Conservation (phyloP, 2,329 filamentous ascomycete genomes). For the Tolypocladium ovalisporum region DNA sequence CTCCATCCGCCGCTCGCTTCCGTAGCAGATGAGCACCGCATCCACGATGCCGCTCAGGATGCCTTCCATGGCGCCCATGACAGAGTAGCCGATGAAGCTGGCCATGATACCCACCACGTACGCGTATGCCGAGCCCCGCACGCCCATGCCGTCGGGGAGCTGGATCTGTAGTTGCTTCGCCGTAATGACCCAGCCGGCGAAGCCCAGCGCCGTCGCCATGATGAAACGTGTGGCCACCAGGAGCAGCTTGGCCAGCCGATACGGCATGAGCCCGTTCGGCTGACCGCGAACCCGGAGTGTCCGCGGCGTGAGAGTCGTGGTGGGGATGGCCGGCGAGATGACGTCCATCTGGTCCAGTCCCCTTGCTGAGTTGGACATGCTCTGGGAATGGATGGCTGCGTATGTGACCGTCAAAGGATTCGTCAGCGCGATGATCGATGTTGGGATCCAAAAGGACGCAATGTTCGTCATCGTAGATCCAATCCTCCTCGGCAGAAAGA, state of each 20-base stretch:
- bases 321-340: slow-evolving; percentile 60
- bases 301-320: slow-evolving; percentile 56
- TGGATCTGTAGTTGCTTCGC: slow-evolving; percentile 64
- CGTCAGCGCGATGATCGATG: slow-evolving; percentile 73
- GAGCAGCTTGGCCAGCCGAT: slow-evolving; percentile 81
- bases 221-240: slow-evolving; percentile 85
- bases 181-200: slow-evolving; percentile 93
- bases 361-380: slow-evolving; percentile 65
- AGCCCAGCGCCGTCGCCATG: slow-evolving; percentile 81
- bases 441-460: slow-evolving; percentile 71
- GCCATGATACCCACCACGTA: slow-evolving; percentile 90
- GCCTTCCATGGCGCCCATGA: slow-evolving; percentile 83
- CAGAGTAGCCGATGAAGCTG: slow-evolving; percentile 88
- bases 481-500: slow-evolving; percentile 66
- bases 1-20: slow-evolving; percentile 67
- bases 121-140: slow-evolving; percentile 79
- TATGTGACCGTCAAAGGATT: slow-evolving; percentile 91
- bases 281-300: slow-evolving; percentile 32
- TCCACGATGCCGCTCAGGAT: slow-evolving; percentile 81
- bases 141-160: slow-evolving; percentile 38
- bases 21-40: slow-evolving; percentile 86
- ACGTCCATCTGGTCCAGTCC: slow-evolving; percentile 76
- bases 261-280: slow-evolving; percentile 59
- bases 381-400: slow-evolving; percentile 83
- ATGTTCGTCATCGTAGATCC: slow-evolving; percentile 57